Base-by-base conservation (phyloP, 345 rosid genomes). In the Hibiscus mutabilis region DNA sequence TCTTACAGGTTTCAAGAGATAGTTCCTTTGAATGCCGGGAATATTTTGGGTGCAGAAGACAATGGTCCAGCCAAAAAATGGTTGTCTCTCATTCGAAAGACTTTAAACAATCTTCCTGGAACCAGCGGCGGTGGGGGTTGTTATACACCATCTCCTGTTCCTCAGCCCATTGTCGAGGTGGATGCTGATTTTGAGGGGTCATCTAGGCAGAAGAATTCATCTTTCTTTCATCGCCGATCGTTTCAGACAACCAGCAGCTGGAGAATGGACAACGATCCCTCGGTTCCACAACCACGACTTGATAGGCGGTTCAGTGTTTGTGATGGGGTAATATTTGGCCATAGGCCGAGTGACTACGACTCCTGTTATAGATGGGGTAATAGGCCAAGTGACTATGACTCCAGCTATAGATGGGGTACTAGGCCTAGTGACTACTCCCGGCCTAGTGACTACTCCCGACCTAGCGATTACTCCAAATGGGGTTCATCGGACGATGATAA, bases 1-100 rank as follows among this genome's bases (percentile, higher is more conserved):
- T 35, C 42, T 57, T 68, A 61, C 84, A 95, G 99, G 40, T 95
- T 95, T 84, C 99, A 95, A 84, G 99, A 95, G 86, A 88, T 95
- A 72, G 98, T 92, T 79, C 99, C 99, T 80, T 82, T 95, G 68
- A 95, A 90, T 81, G 97, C 99, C 27, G 98, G 97, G 69, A 95
- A 95, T 75, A 84, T 95, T 85, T 90, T 95, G 55, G 99, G 96
- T 55, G 88, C 96, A 57, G 99, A 95, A 85, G 98, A 95, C 84
- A 95, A 93, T 44, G 99, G 97, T 22, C 99, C 99, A 63, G 97
- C 98, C 72, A 90, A 95, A 62, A 95, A 95, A 82, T 95, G 98
- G 99, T 79, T 83, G 67, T 83, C 94, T 42, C 89, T 92, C 42
- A 87, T 95, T 47, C 84, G 97, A 56, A 95, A 76, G 83, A 86